Evolutionary conservation across 1,284 basidiomycete species (phyloP), one percentile per base, ranked within the genome.

Genomic region (Boletus semigastroideus): DNA sequence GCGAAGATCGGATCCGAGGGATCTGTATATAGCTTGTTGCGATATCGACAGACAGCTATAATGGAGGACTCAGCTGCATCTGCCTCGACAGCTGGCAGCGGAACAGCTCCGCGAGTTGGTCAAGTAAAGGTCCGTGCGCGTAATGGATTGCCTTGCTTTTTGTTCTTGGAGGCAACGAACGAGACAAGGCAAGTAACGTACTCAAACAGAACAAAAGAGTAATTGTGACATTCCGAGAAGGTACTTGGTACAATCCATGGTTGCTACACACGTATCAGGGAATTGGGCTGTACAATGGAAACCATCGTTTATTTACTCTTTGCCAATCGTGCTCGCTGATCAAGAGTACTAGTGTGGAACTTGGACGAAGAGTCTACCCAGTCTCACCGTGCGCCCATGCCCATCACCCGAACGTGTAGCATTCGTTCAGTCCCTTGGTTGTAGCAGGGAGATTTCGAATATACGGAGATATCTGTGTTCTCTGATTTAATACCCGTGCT

Each of bases 41-140:
- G 42, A 45, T 34, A 52, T 45, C 31, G 27, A 25, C 25, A 51
- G 51, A 51, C 46, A 44, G 52, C 51, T 41, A 60, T 59, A 66
- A 62, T 58, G 63, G 59, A 60, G 50, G 50, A 36, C 46, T 63
- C 54, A 54, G 57, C 59, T 41, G 50, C 54, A 39, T 48, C 43
- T 31, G 14, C 5, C 13, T 40, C 52, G 51, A 62, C 61, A 53
- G 46, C 33, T 59, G 61, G n/a, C 47, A 57, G 36, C 19, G 31
- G 36, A 22, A 43, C 37, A 55, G 31, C 46, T 43, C 60, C 61
- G n/a, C n/a, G 42, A 56, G 28, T 45, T 16, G 5, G 27, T 46
- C 36, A 37, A 40, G 42, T 46, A 41, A 46, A 46, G 46, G 33
- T 48, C 58, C 49, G 47, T 44, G 42, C 16, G 31, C 14, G 31